Evolutionary conservation across 371 early-diverging fungal genomes (phyloP).

Genomic region (Blyttiomyces sp.): DNA sequence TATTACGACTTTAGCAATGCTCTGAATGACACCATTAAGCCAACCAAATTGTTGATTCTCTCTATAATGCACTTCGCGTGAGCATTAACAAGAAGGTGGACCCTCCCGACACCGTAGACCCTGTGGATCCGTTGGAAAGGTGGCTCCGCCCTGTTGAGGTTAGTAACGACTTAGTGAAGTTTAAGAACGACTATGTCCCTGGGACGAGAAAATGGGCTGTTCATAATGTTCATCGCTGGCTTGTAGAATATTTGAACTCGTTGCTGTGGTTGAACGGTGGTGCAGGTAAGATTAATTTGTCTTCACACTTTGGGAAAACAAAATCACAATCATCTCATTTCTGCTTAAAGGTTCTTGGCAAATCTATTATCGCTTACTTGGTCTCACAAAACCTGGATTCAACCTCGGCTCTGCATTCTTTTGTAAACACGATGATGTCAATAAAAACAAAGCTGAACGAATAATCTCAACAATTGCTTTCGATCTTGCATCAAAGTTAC

Average conservation of each 20-base stretch:
- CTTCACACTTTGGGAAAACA: no score
- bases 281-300: neutral
- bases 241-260: neutral
- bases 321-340: no score
- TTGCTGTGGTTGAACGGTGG: constrained; percentile 4
- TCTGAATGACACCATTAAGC: neutral
- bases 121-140: neutral
- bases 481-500: neutral
- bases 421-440: constrained; percentile 1
- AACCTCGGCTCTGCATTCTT: neutral
- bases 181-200: neutral
- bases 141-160: constrained; percentile 7
- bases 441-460: neutral
- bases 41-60: neutral
- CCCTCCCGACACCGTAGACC: neutral
- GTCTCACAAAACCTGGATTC: neutral
- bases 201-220: constrained; percentile 6
- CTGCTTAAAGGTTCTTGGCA: neutral
- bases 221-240: neutral
- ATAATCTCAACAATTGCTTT: neutral
- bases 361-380: neutral
- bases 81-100: no score
- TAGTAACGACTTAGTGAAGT: neutral
- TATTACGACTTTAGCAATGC: no score
- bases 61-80: no score